These are phyloP conservation scores for Zygoascus sp. DNA, from an alignment of 1,139 yeast genomes.

Conservation along the genomic window DNA sequence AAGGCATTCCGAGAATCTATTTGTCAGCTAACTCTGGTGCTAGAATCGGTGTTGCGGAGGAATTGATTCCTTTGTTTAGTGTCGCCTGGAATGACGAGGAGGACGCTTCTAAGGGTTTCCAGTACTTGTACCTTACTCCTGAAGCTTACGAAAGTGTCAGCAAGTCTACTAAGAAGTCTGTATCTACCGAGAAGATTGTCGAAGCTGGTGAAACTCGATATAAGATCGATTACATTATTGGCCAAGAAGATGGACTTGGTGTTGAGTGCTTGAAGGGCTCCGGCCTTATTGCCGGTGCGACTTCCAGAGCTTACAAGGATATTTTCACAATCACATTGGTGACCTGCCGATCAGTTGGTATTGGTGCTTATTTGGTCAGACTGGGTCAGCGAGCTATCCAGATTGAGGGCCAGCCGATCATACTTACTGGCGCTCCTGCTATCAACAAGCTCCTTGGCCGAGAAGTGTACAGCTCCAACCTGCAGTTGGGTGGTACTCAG, in stretches of 20 bases:
- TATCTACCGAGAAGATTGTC: constrained; percentile 72
- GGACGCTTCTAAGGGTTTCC: constrained; percentile 80
- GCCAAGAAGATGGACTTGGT: constrained; percentile 95
- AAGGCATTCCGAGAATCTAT: constrained; percentile 92
- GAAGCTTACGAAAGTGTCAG: constrained; percentile 61
- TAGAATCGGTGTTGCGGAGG: constrained; percentile 97
- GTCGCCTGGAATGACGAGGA: constrained; percentile 86
- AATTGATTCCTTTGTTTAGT: constrained; percentile 78
- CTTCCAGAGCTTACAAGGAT: constrained; percentile 95
- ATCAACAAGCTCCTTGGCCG: constrained; percentile 93
- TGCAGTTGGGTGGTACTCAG: constrained; percentile 98
- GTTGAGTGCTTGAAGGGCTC: constrained; percentile 98
- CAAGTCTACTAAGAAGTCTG: constrained; percentile 50
- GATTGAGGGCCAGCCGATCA: constrained; percentile 97
- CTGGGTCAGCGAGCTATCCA: constrained; percentile 98
- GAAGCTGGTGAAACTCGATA: constrained; percentile 81
- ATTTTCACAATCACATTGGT: constrained; percentile 94
- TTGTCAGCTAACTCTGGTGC: constrained; percentile 99
- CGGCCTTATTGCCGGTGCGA: constrained; percentile 97
- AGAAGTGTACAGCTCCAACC: constrained; percentile 92
- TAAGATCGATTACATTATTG: constrained; percentile 79
- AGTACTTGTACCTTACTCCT: constrained; percentile 73
- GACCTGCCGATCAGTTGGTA: constrained; percentile 98
- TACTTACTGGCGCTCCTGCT: constrained; percentile 98
- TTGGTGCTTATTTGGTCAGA: constrained; percentile 97